Conservation (phyloP, 148 eudicot species). For the Pharnaceum exiguum region DNA sequence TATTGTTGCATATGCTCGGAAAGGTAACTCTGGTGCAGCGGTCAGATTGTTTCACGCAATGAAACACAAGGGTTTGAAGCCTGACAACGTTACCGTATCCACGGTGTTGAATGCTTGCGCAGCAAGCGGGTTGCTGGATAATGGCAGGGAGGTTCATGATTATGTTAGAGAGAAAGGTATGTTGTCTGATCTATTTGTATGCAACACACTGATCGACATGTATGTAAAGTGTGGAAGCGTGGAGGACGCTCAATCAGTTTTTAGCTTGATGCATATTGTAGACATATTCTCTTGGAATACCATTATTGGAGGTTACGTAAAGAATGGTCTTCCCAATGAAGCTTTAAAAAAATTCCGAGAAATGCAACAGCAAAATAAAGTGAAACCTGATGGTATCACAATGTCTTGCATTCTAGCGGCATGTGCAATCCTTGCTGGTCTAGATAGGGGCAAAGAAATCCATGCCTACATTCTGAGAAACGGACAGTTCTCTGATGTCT, state of each 20-base stretch:
- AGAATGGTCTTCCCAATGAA: conserved; percentile 41
- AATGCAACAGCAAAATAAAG: conserved; percentile 48
- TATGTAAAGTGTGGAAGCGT: conserved; percentile 68
- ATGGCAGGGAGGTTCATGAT: conserved; percentile 45
- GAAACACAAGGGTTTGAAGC: conserved; percentile 36
- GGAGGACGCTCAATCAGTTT: conserved; percentile 43
- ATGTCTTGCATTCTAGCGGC: conserved; percentile 57
- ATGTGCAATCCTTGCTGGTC: conserved; percentile 50
- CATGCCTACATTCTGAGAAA: conserved; percentile 43
- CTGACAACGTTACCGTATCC: conserved; percentile 40
- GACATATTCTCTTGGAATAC: conserved; percentile 65
- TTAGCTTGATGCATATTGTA: conserved; percentile 31
- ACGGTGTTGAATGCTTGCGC: conserved; percentile 63
- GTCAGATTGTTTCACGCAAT: conserved; percentile 46
- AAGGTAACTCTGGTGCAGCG: conserved; percentile 38
- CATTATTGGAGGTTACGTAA: conserved; percentile 62
- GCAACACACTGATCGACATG: conserved; percentile 68
- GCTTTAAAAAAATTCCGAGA: conserved; percentile 40
- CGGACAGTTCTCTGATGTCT: conserved; percentile 31
- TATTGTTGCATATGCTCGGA: conserved; percentile 50
- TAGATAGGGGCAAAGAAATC: conserved; percentile 51
- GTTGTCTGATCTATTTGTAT: conserved; percentile 31
- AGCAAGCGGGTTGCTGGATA: conserved; percentile 36
- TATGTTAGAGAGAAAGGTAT: conserved; percentile 34
- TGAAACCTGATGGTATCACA: conserved; percentile 49